Base-by-base conservation (phyloP, 2,329 filamentous ascomycete genomes). In the Nemania sp. region DNA sequence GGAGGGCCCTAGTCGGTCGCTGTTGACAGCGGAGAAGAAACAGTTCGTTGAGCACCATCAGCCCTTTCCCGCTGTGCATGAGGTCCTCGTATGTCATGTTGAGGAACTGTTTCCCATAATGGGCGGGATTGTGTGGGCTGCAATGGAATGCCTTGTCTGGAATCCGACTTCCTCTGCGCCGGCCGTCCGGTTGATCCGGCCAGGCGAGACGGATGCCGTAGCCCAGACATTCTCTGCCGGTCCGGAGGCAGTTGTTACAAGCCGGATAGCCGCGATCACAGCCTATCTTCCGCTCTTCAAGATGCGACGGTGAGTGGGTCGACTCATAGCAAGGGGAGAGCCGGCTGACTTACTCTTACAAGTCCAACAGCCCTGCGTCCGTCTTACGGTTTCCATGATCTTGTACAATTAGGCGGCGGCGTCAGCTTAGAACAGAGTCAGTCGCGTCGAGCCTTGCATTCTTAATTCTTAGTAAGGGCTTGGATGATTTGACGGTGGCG, bases 151-250 rank as follows among this genome's bases (percentile, higher is more conserved):
- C 72, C 54, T 72, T 70, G 62, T 74, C 74, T 20, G 71, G 72
- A 46, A 71, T 65, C 46, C 64, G 70, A 55, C 49, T 69, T 50
- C 68, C 59, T 64, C 72, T 67, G 45, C 79, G 75, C 42, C 79
- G 72, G 10, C 79, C 79, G 61, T 81, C 79, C n/a, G 74, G 72
- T 55, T 76, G 76, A 62, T 81, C 79, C 9, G 79, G 79, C 80
- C 79, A 82, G 5, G 76, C 73, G 4, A 82, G 75, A 42, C 79
- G 78, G 40, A 81, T 68, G 4, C 75, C 77, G 63, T 81, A 82
- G 43, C 79, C 79, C 55, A 76, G 60, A 65, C 79, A 81, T 59
- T 71, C 57, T 60, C 79, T 74, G 17, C 74, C 74, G 2, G 78
- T 77, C 20, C 76, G 73, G 13, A 71, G 69, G 63, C 80, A 82